Conservation (phyloP, 768 basidiomycete genomes). For the Fomitopsis serialis region DNA sequence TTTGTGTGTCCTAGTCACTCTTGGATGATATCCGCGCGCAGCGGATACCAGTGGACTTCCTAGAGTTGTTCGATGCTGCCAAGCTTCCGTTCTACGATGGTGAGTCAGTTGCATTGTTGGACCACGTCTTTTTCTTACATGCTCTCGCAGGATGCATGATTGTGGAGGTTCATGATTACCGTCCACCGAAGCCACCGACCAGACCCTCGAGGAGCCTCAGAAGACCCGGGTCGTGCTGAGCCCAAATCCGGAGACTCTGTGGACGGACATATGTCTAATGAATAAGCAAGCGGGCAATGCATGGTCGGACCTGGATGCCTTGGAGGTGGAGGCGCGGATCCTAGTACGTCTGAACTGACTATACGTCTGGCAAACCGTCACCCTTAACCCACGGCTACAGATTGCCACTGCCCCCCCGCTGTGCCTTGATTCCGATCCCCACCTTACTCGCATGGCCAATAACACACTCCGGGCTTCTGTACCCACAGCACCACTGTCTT, state of each 20-base stretch:
- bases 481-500: conserved; percentile 63
- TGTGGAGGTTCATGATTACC: conserved; percentile 77
- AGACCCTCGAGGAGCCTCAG: conserved; percentile 52
- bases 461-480: conserved; percentile 67
- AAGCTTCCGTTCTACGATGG: conserved; percentile 82
- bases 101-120: conserved; percentile 25
- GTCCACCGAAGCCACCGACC: conserved; percentile 55
- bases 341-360: conserved; percentile 45
- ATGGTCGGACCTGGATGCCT: conserved; percentile 68
- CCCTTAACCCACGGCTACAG: conserved; percentile 30
- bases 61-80: conserved; percentile 72
- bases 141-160: conserved; percentile 66
- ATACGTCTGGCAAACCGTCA: conserved; percentile 37
- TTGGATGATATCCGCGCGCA: conserved; percentile 81
- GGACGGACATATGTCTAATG: conserved; percentile 71
- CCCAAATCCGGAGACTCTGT: conserved; percentile 72
- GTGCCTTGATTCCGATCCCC: conserved; percentile 76
- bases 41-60: conserved; percentile 81
- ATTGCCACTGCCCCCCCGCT: conserved; percentile 70
- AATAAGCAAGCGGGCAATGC: conserved; percentile 50
- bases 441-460: conserved; percentile 72
- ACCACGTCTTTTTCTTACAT: background rate
- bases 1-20: conserved; percentile 45
- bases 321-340: conserved; percentile 70
- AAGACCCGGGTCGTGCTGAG: conserved; percentile 70